Base-by-base conservation (phyloP, 192 early-diverging fungal species). In the Entophlyctis luteolus region DNA sequence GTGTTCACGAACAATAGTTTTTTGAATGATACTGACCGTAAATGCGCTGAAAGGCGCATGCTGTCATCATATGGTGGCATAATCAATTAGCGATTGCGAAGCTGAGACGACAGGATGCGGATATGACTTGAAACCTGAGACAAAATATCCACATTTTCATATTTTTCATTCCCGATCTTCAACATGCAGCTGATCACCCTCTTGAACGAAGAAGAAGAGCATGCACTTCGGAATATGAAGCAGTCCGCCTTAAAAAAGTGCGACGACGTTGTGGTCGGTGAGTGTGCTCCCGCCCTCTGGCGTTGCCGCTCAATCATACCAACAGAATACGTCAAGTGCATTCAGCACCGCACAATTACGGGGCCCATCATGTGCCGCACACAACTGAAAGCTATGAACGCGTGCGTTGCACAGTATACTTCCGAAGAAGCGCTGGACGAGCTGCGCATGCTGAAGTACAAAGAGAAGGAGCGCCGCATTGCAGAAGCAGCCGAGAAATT, bases 381-480 rank as follows among this genome's bases (percentile, higher is more conserved):
- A 2, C 12, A 59, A 14, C 65, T 39, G 46, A 38, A 47, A 6
- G 65, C 65, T 6, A 58, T 72, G 47, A 72, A 75, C 48, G 65
- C 63, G 18, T 75, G 74, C 48, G 69, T 75, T n/a, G 50, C n/a
- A 8, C 74, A 56, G 38, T 75, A 38, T 46, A 75, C 74, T 20
- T 62, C 42, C 25, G 69, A 71, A 27, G 59, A 38, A 4, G 49
- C 52, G 34, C 45, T 63, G 4, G 74, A 75, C 55, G 49, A 28
- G 52, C 49, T 70, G 16, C 48, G 73, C 2, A 29, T 54, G 45
- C 46, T 46, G 28, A 16, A 70, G 39, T 54, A 54, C 36, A 23
- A 12, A 37, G 70, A 63, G 59, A 69, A 74, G 59, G 55, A 33
- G 20, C 48, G 56, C 38, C 48, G 59, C 49, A 72, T 63, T 62